Base-by-base conservation (phyloP, 1,139 yeast species). In the Blastobotrys capitulatus region DNA sequence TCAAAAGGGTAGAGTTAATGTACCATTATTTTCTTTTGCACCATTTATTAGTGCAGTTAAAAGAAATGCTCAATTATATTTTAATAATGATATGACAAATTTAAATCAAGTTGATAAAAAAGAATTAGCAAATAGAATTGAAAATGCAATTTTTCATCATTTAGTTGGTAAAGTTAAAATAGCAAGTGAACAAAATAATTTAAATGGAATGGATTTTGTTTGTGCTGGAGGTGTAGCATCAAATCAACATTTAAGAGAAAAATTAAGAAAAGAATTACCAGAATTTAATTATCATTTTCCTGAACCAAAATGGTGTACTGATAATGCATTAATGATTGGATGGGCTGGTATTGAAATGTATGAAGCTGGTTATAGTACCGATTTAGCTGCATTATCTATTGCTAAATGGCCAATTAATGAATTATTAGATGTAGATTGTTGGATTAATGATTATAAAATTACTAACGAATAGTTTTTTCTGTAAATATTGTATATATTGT, bases 191-290 rank as follows among this genome's bases (percentile, higher is more conserved):
- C 44, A 46, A 27, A 41, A 44, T 16, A 46, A 40, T 10, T 39
- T 38, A 18, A 70, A 72, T 1, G 70, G 72, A 51, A 67, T 80
- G 25, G 79, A 80, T 55, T 76, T 90, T 57, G 86, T 92, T 1
- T 80, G 90, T 52, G 85, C 97, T 0, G 98, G 98, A 7, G 98
- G 98, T 6, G 97, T 92, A 1, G 95, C 94, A 0, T 83, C 96
- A 1, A 92, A 89, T 61, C 54, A 62, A 45, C 66, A 73, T 19
- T 71, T 92, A 18, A 70, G 97, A 45, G 52, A 62, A 6, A 74
- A 76, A 65, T 69, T 88, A 9, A 61, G 62, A 40, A 57, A 60
- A 0, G 70, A 73, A 19, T 61, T 83, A 26, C 53, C 53, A 1
- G 18, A 44, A 22, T 48, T 63, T 13, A 54, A 66, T 1, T 72